Base-by-base conservation (phyloP, 179 eudicot species). In the Beta corolliflora region DNA sequence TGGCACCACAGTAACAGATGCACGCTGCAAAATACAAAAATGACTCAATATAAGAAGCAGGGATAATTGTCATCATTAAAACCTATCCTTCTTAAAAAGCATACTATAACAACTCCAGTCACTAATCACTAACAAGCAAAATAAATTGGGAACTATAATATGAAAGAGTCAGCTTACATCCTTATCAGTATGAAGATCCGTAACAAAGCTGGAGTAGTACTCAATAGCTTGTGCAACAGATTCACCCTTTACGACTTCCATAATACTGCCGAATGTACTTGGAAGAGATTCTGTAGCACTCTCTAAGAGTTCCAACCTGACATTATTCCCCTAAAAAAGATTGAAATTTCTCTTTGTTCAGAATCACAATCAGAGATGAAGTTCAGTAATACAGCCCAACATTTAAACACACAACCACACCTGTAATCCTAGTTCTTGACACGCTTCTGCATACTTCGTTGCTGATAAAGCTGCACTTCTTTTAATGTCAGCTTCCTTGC, bases 341-440 rank as follows among this genome's bases (percentile, higher is more conserved):
- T 71, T 76, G 72, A 29, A 23, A 52, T 3, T 36, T 56, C 4
- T 9, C 7, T 29, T 36, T 19, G 46, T 52, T 55, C 31, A 58
- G 9, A 56, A 65, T 14, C 60, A 72, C 13, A 15, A 23, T 71
- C 71, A 77, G 41, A 71, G 68, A 55, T 80, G 18, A 25, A 53
- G 31, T 53, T 66, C 46, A 60, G 14, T 41, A 29, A 75, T 59
- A 79, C 31, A 76, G 81, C 67, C 18, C 18, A 56, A 60, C 54
- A 76, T 19, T 58, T n/a, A 71, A 78, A 54, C 63, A 58, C 19
- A 58, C 63, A 75, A 29, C 10, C 52, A 44, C 78, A 96, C 99
- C 97, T 89, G 93, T 87, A 94, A 88, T 74, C 99, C 99, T 69
- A 94, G 89, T 85, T 94, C 98, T 83, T 93, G 97, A 85, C 99